A percentile compares a stretch with the other conserved stretches of the same genome.
These are phyloP conservation scores for Sugiyamaella sp. DNA, from an alignment of 1,139 yeast species.

Conservation along the genomic window DNA sequence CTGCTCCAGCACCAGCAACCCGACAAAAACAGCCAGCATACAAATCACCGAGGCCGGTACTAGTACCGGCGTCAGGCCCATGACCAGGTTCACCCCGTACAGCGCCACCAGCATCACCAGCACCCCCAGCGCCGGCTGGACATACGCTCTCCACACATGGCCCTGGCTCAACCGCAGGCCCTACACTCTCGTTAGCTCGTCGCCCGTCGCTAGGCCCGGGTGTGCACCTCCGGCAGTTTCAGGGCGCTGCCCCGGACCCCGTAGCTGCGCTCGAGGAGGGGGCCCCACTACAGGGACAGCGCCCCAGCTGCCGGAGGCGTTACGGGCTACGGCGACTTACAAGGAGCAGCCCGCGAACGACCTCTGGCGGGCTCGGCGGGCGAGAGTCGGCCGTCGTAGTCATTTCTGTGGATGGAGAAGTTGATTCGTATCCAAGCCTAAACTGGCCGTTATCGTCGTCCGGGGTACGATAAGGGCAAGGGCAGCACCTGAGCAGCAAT, in stretches of 20 bases:
- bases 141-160: slow-evolving; percentile 20
- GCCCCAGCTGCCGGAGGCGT: not conserved
- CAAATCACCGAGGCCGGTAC: slow-evolving; percentile 80
- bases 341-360: not conserved
- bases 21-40: slow-evolving; percentile 63
- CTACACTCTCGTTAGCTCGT: slow-evolving; percentile 3
- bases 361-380: not conserved
- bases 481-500: too few species aligned
- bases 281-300: too few species aligned
- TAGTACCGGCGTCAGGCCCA: slow-evolving; percentile 54
- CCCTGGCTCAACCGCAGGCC: slow-evolving; percentile 6
- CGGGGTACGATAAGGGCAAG: slow-evolving; percentile 2
- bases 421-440: too few species aligned
- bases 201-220: not conserved
- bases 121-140: slow-evolving; percentile 28
- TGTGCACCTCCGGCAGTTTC: slow-evolving; percentile 3
- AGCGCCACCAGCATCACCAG: slow-evolving; percentile 47
- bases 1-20: slow-evolving; percentile 47
- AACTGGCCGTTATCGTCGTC: not conserved
- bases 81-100: slow-evolving; percentile 65
- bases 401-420: not conserved
- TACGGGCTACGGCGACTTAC: not conserved
- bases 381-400: not conserved
- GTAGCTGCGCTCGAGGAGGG: not conserved
- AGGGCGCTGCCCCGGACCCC: slow-evolving; percentile 5